Percentiles rank a stretch among this genome's conserved stretches.
These are phyloP conservation scores for Teratosphaeriaceae sp. DNA, from an alignment of 2,329 filamentous ascomycete genomes.

Conservation along the genomic window DNA sequence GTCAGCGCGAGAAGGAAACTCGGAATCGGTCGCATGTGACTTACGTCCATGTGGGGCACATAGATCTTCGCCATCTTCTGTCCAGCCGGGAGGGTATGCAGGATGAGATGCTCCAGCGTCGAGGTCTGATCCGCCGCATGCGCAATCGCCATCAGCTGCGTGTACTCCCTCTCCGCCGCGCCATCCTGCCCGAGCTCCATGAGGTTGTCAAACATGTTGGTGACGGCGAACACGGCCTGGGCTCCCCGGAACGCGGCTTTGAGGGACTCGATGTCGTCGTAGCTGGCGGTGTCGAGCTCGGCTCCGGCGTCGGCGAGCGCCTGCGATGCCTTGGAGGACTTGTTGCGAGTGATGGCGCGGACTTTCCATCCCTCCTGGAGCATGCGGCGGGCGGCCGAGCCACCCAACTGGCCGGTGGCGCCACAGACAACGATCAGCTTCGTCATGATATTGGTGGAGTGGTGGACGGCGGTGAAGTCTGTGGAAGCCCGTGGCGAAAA, in stretches of 20 bases:
- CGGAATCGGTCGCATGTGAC: no score
- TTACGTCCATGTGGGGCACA: neutral
- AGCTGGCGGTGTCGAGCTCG: slow-evolving; percentile 3
- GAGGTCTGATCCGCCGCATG: slow-evolving; percentile 9
- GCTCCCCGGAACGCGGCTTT: slow-evolving; percentile 1
- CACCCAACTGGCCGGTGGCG: slow-evolving; percentile 3
- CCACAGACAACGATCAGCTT: slow-evolving; percentile 7
- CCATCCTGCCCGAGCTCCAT: slow-evolving; percentile 5
- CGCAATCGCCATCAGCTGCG: slow-evolving; percentile 14
- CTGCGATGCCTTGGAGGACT: neutral
- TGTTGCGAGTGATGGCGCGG: slow-evolving; percentile 6
- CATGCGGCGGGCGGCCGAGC: slow-evolving; percentile 4
- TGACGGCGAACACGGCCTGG: slow-evolving; percentile 3
- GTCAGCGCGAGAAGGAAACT: no score
- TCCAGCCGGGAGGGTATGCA: slow-evolving; percentile 11
- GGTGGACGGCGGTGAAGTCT: neutral
- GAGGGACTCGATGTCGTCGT: slow-evolving; percentile 3
- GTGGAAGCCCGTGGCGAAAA: neutral
- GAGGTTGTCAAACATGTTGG: slow-evolving; percentile 4
- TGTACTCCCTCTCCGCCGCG: slow-evolving; percentile 10
- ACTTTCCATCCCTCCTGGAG: slow-evolving; percentile 6
- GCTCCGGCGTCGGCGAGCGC: slow-evolving; percentile 1
- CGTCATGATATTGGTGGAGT: slow-evolving; percentile 9
- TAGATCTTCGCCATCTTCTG: slow-evolving; percentile 8
- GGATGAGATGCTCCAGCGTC: slow-evolving; percentile 12